A percentile compares a stretch with the other conserved stretches of the same genome.
These are phyloP conservation scores for Trichophyton mentagrophytes DNA, from an alignment of 2,329 filamentous ascomycete species.

Conservation along the genomic window DNA sequence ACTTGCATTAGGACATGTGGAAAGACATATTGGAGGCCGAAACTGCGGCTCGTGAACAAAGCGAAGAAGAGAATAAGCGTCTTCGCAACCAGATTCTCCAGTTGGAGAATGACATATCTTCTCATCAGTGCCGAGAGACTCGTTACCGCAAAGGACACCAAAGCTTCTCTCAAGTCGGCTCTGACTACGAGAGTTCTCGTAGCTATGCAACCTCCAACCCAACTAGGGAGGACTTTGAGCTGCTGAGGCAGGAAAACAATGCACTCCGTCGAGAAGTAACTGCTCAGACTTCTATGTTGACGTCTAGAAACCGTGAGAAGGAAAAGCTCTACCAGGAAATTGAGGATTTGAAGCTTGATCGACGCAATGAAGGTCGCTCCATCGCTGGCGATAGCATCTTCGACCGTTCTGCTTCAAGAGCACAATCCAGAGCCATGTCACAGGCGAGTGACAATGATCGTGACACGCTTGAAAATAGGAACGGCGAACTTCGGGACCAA, in stretches of 20 bases:
- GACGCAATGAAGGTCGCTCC: slow-evolving; percentile 52
- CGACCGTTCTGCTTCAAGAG: slow-evolving; percentile 83
- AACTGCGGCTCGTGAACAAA: slow-evolving; percentile 73
- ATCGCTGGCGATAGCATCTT: slow-evolving; percentile 75
- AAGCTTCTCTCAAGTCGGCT: slow-evolving; percentile 27
- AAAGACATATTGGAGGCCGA: slow-evolving; percentile 91
- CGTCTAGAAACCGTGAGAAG: slow-evolving; percentile 87
- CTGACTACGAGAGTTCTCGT: slow-evolving; percentile 29
- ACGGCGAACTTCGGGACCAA: slow-evolving; percentile 73
- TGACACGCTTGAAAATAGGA: slow-evolving; percentile 73
- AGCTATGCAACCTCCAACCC: slow-evolving; percentile 49
- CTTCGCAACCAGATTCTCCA: slow-evolving; percentile 75
- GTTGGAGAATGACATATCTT: slow-evolving; percentile 38
- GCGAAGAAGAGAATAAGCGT: slow-evolving; percentile 74
- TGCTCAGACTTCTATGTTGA: slow-evolving; percentile 94
- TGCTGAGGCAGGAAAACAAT: slow-evolving; percentile 81
- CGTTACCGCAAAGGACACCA: slow-evolving; percentile 26
- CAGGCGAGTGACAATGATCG: slow-evolving; percentile 63
- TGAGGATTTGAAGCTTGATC: slow-evolving; percentile 84
- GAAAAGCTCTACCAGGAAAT: slow-evolving; percentile 93
- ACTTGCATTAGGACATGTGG: slow-evolving; percentile 61
- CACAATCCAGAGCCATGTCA: slow-evolving; percentile 61
- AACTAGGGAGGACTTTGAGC: slow-evolving; percentile 62
- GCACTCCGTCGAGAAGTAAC: slow-evolving; percentile 84
- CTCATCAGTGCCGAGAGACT: slow-evolving; percentile 15